Conservation (phyloP, 306 rosid genomes). For the Alnus rubra region DNA sequence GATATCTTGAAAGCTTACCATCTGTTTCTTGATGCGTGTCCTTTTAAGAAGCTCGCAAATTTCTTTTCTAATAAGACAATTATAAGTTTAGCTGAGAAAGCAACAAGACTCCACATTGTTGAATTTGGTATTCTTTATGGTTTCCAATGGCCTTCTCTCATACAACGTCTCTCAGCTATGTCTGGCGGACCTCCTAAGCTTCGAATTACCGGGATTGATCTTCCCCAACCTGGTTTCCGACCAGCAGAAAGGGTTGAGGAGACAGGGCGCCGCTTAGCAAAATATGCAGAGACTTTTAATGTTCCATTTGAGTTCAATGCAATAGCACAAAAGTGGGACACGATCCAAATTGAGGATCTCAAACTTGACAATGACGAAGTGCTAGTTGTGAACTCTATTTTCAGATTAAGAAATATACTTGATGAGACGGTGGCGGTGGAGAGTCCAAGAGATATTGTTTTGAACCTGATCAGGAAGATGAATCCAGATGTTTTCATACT, state of each 20-base stretch:
- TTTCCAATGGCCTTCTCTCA: conserved; percentile 44
- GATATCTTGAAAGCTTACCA: conserved; percentile 46
- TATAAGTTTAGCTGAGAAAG: conserved; percentile 37
- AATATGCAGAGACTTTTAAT: conserved; percentile 33
- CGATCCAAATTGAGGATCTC: conserved; percentile 40
- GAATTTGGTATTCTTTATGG: conserved; percentile 40
- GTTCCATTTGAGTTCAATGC: conserved; percentile 45
- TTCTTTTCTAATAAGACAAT: conserved; percentile 41
- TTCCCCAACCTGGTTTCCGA: conserved; percentile 44
- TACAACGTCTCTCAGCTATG: conserved; percentile 30
- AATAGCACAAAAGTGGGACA: conserved; percentile 45
- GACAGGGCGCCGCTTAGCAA: conserved; percentile 35
- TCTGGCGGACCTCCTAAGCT: conserved; percentile 43
- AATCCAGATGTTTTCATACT: conserved; percentile 34
- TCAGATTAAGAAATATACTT: conserved; percentile 39
- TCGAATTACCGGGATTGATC: conserved; percentile 43
- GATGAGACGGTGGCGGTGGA: conserved; percentile 43
- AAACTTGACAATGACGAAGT: conserved; percentile 38
- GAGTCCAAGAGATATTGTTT: conserved; percentile 36
- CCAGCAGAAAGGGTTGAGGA: conserved; percentile 42
- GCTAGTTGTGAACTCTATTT: conserved; percentile 35
- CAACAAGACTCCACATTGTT: conserved; percentile 39
- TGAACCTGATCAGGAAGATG: conserved; percentile 34
- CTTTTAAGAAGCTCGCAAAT: conserved; percentile 35
- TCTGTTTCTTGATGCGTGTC: conserved; percentile 38